phyloP scores from a whole-genome alignment of 352 stramenopile genomes.

The Globisporangium emineosum region DNA sequence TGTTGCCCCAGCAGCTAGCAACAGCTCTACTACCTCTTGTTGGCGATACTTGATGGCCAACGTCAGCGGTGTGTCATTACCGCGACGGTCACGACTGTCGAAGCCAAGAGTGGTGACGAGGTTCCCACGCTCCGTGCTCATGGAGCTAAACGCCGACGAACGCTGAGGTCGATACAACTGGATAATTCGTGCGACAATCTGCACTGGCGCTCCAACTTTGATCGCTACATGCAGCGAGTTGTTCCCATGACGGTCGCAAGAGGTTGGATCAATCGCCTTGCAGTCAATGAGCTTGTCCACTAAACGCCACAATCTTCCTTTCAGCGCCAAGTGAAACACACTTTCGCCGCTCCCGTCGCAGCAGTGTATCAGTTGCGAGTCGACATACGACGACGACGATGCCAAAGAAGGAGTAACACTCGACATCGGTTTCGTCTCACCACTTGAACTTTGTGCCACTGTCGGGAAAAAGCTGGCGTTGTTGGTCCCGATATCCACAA shows the following conservation, averaged over 20 bases:
- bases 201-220: conserved; percentile 47
- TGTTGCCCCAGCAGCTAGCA: conserved; percentile 40
- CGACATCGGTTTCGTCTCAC: conserved; percentile 2
- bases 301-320: conserved; percentile 58
- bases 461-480: conserved; percentile 10
- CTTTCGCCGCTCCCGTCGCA: conserved; percentile 48
- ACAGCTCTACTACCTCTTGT: conserved; percentile 46
- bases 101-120: conserved; percentile 25
- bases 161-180: conserved; percentile 36
- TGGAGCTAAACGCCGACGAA: conserved; percentile 19
- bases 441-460: background rate
- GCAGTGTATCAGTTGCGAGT: conserved; percentile 37
- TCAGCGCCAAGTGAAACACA: conserved; percentile 58
- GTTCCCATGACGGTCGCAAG: conserved; percentile 45
- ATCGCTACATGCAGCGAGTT: conserved; percentile 63
- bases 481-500: conserved; percentile 38
- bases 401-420: background rate
- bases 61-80: conserved; percentile 57
- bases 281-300: conserved; percentile 45
- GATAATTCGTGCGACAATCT: conserved; percentile 39
- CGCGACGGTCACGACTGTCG: conserved; percentile 30
- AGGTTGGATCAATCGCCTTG: conserved; percentile 40
- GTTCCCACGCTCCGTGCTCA: conserved; percentile 16
- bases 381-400: conserved; percentile 11
- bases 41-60: conserved; percentile 50